Conservation (phyloP, 2,329 filamentous ascomycete species). For the Mycosphaerella sp. region DNA sequence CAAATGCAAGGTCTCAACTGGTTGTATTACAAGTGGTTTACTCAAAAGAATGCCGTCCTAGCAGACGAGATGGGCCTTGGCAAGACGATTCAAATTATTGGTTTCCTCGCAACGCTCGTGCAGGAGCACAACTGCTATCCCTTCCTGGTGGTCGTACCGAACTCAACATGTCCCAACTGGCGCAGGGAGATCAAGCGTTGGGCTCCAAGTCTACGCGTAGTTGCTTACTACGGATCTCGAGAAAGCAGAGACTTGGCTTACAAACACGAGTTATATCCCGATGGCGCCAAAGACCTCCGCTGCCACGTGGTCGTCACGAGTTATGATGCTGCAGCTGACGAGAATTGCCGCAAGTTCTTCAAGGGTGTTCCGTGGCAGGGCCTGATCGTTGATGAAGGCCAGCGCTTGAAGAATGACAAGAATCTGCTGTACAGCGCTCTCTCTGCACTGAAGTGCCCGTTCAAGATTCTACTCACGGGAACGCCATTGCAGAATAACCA, state of each 20-base stretch:
- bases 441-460: conserved; percentile 66
- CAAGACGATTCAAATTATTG: conserved; percentile 91
- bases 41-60: conserved; percentile 76
- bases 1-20: conserved; percentile 92
- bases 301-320: conserved; percentile 93
- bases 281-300: conserved; percentile 59
- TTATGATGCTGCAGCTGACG: conserved; percentile 81
- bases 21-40: conserved; percentile 85
- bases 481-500: conserved; percentile 96
- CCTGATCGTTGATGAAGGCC: conserved; percentile 88
- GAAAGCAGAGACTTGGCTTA: conserved; percentile 70
- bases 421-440: conserved; percentile 74
- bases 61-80: conserved; percentile 98
- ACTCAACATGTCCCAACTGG: conserved; percentile 97
- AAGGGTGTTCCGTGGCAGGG: conserved; percentile 73
- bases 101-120: conserved; percentile 66
- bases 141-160: conserved; percentile 88
- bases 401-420: conserved; percentile 88
- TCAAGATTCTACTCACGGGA: conserved; percentile 76
- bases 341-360: conserved; percentile 62
- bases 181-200: conserved; percentile 91
- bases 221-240: conserved; percentile 82
- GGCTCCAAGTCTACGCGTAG: conserved; percentile 77
- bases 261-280: conserved; percentile 77
- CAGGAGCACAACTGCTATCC: conserved; percentile 69